phyloP scores from a whole-genome alignment of 1,284 basidiomycete genomes.

The Ceratobasidium papillatum region DNA sequence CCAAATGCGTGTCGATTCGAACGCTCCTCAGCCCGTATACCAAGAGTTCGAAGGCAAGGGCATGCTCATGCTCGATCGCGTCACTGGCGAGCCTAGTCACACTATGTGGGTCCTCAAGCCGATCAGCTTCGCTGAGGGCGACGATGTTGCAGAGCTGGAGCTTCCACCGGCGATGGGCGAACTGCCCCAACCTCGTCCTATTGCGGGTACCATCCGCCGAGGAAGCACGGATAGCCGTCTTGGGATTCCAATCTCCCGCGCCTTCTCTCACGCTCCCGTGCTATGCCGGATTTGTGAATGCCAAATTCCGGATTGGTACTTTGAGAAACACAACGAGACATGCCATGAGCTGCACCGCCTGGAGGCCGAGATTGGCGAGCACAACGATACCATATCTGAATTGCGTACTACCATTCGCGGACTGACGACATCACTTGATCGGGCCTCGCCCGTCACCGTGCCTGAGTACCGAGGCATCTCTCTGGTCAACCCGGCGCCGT shows the following conservation, averaged over 20 bases:
- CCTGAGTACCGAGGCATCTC: slow-evolving; percentile 91
- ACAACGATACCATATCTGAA: slow-evolving; percentile 92
- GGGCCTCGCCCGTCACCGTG: slow-evolving; percentile 55
- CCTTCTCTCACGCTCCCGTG: slow-evolving; percentile 86
- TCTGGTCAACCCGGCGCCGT: slow-evolving; percentile 69
- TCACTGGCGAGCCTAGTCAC: slow-evolving; percentile 87
- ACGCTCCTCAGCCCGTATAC: slow-evolving; percentile 61
- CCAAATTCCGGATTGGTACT: slow-evolving; percentile 98
- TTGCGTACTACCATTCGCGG: slow-evolving; percentile 84
- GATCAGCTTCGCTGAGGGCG: slow-evolving; percentile 71
- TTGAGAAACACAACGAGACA: slow-evolving; percentile 99
- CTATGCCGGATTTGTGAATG: slow-evolving; percentile 98
- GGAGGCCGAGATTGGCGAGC: slow-evolving; percentile 93
- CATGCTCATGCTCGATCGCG: slow-evolving; percentile 96
- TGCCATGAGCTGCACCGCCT: slow-evolving; percentile 96
- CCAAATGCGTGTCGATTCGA: slow-evolving; percentile 74
- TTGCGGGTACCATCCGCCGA: slow-evolving; percentile 43
- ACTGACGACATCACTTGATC: slow-evolving; percentile 66
- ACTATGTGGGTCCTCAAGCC: slow-evolving; percentile 99
- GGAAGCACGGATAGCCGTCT: slow-evolving; percentile 47
- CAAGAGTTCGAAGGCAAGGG: slow-evolving; percentile 97
- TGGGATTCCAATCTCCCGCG: slow-evolving; percentile 66
- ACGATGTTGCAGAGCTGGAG: slow-evolving; percentile 65
- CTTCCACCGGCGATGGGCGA: slow-evolving; percentile 50
- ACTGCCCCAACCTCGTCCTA: slow-evolving; percentile 38